A percentile compares a stretch with the other conserved stretches of the same genome.
Evolutionary conservation across 306 rosid genomes (phyloP).

Genomic region (Prosopis cineraria): DNA sequence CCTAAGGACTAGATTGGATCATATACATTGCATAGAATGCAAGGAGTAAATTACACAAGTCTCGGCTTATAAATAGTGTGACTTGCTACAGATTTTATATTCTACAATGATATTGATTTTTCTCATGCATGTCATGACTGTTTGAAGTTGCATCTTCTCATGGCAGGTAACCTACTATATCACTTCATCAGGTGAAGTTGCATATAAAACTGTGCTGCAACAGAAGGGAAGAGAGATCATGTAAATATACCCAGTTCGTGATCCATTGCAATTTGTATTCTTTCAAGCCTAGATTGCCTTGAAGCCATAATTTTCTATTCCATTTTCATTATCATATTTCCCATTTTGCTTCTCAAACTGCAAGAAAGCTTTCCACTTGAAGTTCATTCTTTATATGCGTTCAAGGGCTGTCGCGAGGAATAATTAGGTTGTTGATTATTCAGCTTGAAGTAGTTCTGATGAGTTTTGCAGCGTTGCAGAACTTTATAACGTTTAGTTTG

Average conservation of each 20-base stretch:
- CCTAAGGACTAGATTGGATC: neutral
- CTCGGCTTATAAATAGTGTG: neutral
- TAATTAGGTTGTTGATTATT: neutral
- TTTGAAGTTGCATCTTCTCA: conserved; percentile 13
- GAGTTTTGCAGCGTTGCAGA: neutral
- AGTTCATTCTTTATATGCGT: neutral
- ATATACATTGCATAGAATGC: neutral
- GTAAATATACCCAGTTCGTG: conserved; percentile 29
- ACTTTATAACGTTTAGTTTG: neutral
- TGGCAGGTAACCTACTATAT: conserved; percentile 55
- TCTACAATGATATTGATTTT: neutral
- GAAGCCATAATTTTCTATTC: neutral
- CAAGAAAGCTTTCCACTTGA: neutral
- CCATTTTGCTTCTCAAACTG: neutral
- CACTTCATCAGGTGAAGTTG: conserved; percentile 41
- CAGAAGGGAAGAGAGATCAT: conserved; percentile 53
- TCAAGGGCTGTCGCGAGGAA: neutral
- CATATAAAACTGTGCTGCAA: conserved; percentile 44
- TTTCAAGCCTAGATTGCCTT: neutral
- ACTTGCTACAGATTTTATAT: neutral
- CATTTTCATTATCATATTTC: neutral
- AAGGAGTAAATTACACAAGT: neutral
- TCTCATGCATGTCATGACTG: neutral
- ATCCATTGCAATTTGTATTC: neutral
- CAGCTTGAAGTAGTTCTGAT: neutral